phyloP scores from a whole-genome alignment of 2,329 filamentous ascomycete species.

The Xylaria sp. region DNA sequence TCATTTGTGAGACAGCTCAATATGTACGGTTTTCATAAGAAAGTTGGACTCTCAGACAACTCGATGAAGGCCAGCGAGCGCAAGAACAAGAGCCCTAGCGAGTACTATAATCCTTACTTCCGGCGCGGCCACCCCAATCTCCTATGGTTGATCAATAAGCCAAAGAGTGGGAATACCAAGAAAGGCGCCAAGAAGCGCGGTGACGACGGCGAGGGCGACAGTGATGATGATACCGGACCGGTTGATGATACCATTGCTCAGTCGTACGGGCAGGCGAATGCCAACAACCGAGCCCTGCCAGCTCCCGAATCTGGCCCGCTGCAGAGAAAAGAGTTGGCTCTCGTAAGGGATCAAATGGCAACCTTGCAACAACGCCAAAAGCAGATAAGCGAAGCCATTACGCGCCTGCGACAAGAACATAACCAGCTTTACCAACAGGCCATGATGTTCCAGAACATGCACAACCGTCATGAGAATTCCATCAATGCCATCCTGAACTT shows the following conservation, averaged over 20 bases:
- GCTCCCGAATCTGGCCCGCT: constrained; percentile 44
- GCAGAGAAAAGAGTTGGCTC: constrained; percentile 67
- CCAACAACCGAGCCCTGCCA: constrained; percentile 35
- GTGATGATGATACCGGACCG: constrained; percentile 56
- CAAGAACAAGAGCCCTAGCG: constrained; percentile 95
- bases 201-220: constrained; percentile 64
- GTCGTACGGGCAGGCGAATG: constrained; percentile 26
- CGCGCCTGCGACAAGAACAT: constrained; percentile 76
- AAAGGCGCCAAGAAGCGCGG: constrained; percentile 55
- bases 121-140: constrained; percentile 87
- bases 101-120: constrained; percentile 97
- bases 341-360: constrained; percentile 73
- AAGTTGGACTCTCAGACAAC: constrained; percentile 87
- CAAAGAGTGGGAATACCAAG: constrained; percentile 63
- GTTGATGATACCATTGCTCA: constrained; percentile 43
- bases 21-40: constrained; percentile 98
- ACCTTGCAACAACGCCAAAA: constrained; percentile 81
- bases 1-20: constrained; percentile 94
- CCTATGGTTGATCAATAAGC: constrained; percentile 94
- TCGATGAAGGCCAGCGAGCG: constrained; percentile 96
- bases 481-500: constrained; percentile 99
- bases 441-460: constrained; percentile 80
- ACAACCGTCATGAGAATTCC: constrained; percentile 95
- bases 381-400: constrained; percentile 77
- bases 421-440: constrained; percentile 84